phyloP scores from a whole-genome alignment of 2,329 filamentous ascomycete genomes.

The Neospermospora avenae region DNA sequence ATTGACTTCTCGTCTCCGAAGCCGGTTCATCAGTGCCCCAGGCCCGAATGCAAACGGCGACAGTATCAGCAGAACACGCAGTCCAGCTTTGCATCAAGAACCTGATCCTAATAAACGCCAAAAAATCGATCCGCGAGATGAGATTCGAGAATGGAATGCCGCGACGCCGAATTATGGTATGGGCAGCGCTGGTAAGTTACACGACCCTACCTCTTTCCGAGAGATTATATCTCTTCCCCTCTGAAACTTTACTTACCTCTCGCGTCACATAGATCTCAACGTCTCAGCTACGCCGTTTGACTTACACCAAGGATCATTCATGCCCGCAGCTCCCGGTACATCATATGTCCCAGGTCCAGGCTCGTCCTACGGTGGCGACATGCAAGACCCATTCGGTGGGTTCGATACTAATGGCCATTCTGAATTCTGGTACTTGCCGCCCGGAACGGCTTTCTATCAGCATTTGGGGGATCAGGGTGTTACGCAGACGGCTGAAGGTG shows the following conservation, averaged over 20 bases:
- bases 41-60: constrained; percentile 37
- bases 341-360: constrained; percentile 32
- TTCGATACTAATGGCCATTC: constrained; percentile 25
- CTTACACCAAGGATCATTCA: constrained; percentile 51
- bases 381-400: constrained; percentile 28
- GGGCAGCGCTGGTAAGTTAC: constrained; percentile 25
- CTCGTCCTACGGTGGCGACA: constrained; percentile 35
- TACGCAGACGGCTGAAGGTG: constrained; percentile 64
- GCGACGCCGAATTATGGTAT: constrained; percentile 27
- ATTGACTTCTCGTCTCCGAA: constrained; percentile 68
- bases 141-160: constrained; percentile 33
- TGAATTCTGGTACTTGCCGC: constrained; percentile 66
- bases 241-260: constrained; percentile 2
- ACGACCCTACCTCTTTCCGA: not conserved
- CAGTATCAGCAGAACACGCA: constrained; percentile 22
- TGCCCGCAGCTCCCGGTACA: constrained; percentile 45
- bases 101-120: constrained; percentile 35
- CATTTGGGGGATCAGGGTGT: constrained; percentile 61
- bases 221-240: not conserved
- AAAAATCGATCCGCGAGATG: constrained; percentile 25
- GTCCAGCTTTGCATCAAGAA: constrained; percentile 31
- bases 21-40: constrained; percentile 68
- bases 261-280: constrained; percentile 24
- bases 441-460: constrained; percentile 62
- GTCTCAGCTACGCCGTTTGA: constrained; percentile 65